A percentile compares a stretch with the other conserved stretches of the same genome.
phyloP scores from a whole-genome alignment of 257 asterid species.

The Paraleonurus japonicus region DNA sequence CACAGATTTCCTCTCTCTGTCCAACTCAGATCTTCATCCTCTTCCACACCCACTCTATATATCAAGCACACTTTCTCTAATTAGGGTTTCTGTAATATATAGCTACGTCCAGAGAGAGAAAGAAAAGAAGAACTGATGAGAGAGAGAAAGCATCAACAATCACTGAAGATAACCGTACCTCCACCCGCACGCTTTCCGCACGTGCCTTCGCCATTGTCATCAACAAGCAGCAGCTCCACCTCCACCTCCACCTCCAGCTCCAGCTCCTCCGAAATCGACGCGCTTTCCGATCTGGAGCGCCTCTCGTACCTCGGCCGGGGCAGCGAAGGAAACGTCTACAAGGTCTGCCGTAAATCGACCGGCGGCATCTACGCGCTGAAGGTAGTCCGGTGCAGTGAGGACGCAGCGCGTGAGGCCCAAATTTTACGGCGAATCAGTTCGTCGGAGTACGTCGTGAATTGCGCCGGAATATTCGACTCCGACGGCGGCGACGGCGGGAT shows the following conservation, averaged over 20 bases:
- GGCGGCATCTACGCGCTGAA: constrained; percentile 42
- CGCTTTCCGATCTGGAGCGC: constrained; percentile 37
- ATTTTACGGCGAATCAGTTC: constrained; percentile 35
- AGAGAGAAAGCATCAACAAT: constrained; percentile 36
- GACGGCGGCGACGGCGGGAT: constrained; percentile 29
- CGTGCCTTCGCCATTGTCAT: constrained; percentile 32
- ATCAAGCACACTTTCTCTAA: too few relatives aligned
- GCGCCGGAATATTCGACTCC: constrained; percentile 35
- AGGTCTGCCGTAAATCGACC: constrained; percentile 38
- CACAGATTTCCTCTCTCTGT: too few relatives aligned
- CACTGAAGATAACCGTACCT: constrained; percentile 39
- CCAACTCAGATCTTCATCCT: too few relatives aligned
- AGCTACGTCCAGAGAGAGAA: too few relatives aligned
- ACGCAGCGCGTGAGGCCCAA: constrained; percentile 33
- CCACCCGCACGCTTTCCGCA: constrained; percentile 17
- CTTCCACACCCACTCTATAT: too few relatives aligned
- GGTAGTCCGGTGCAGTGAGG: constrained; percentile 28
- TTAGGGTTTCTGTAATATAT: too few relatives aligned
- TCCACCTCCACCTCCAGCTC: not conserved
- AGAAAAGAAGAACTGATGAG: constrained; percentile 13
- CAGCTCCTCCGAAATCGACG: constrained; percentile 2
- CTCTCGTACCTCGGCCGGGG: constrained; percentile 44
- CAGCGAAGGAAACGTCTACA: constrained; percentile 47
- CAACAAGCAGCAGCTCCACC: constrained; percentile 17
- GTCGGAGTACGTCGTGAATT: constrained; percentile 34